Evolutionary conservation across 352 stramenopile genomes (phyloP).

Genomic region (Phytopythium oedochilum): DNA sequence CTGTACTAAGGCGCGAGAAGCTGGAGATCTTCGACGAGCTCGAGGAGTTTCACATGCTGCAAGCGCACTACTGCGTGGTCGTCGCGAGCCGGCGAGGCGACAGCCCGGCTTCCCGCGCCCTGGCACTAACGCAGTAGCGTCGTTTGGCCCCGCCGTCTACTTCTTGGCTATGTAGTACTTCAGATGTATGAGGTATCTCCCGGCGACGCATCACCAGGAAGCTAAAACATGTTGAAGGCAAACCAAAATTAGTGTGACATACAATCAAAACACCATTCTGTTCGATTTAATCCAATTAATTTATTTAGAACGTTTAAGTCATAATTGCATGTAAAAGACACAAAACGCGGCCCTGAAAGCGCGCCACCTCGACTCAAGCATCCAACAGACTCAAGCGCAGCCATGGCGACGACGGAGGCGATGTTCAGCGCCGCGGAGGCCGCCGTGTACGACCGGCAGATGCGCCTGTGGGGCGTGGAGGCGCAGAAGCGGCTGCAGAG

Average conservation of each 20-base stretch:
- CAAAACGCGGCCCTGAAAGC: too few relatives aligned
- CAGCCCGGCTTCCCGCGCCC: conserved; percentile 21
- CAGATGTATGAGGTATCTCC: too few relatives aligned
- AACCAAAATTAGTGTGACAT: too few relatives aligned
- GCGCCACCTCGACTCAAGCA: neutral
- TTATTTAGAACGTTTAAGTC: too few relatives aligned
- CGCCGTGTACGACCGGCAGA: conserved; percentile 98
- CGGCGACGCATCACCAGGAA: too few relatives aligned
- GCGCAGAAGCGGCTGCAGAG: conserved; percentile 92
- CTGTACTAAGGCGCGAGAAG: conserved; percentile 47
- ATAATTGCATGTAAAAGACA: too few relatives aligned
- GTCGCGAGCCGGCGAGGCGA: conserved; percentile 53
- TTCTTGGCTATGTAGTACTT: neutral
- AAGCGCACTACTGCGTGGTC: conserved; percentile 89
- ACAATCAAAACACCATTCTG: too few relatives aligned
- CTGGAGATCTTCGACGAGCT: conserved; percentile 92
- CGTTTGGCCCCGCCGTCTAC: neutral
- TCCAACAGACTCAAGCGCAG: too few relatives aligned
- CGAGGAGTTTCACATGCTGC: conserved; percentile 90
- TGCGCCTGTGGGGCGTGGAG: conserved; percentile 98
- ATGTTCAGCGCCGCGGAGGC: conserved; percentile 82
- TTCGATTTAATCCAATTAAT: too few relatives aligned
- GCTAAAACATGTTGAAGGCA: neutral
- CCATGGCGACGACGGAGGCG: conserved; percentile 6
- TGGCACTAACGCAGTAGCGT: conserved; percentile 14